phyloP scores from a whole-genome alignment of 345 rosid genomes.

The Balakata baccata region DNA sequence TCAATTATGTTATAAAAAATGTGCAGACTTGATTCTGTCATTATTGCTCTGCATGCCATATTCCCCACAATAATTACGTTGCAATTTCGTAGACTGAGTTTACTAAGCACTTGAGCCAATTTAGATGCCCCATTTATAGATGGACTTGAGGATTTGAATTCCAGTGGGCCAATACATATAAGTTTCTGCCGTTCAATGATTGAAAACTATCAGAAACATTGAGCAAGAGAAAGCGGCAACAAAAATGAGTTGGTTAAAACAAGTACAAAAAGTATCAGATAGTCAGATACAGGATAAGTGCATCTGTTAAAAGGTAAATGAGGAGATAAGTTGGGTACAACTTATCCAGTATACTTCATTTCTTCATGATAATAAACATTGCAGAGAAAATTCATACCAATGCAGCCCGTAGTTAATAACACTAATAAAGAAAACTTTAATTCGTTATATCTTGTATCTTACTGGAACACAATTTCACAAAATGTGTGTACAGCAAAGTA shows the following conservation, averaged over 20 bases:
- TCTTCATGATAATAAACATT: neutral
- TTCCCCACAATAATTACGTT: constrained; percentile 49
- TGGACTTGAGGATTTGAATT: constrained; percentile 36
- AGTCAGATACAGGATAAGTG: neutral
- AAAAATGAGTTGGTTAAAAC: constrained; percentile 4
- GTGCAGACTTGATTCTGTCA: constrained; percentile 26
- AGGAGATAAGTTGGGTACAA: neutral
- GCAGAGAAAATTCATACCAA: neutral
- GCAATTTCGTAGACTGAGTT: constrained; percentile 34
- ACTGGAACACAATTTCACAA: neutral
- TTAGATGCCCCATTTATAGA: constrained; percentile 35
- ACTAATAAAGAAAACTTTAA: neutral
- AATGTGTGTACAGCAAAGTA: neutral
- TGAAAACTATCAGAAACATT: constrained; percentile 12
- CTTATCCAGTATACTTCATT: neutral
- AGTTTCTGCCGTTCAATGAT: constrained; percentile 40
- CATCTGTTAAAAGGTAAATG: neutral
- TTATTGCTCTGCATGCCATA: constrained; percentile 38
- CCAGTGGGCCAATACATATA: constrained; percentile 59
- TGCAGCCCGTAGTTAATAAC: neutral
- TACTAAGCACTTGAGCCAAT: constrained; percentile 38
- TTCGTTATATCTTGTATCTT: neutral
- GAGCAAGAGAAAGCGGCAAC: constrained; percentile 11
- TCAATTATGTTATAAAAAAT: constrained; percentile 33
- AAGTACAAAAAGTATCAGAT: neutral